Percentiles rank a stretch among this genome's conserved stretches.
phyloP scores from a whole-genome alignment of 1,139 yeast species.

The Saccharomyces pastorianus region DNA sequence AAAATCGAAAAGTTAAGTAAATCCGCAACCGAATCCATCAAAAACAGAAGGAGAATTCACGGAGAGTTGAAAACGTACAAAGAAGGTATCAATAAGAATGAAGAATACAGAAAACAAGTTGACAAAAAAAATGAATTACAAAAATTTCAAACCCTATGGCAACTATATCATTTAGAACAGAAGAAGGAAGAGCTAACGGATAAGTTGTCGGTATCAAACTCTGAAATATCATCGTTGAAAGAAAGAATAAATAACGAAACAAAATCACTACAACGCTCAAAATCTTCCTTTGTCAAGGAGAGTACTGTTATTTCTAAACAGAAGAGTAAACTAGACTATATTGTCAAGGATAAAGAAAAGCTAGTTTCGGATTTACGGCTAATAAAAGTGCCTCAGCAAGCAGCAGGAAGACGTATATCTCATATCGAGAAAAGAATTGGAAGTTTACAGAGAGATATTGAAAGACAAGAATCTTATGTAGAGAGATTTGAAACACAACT shows the following conservation, averaged over 20 bases:
- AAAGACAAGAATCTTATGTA: constrained; percentile 43
- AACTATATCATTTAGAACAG: constrained; percentile 57
- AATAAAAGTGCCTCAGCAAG: constrained; percentile 38
- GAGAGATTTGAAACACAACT: constrained; percentile 42
- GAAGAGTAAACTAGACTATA: constrained; percentile 36
- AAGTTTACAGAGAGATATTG: constrained; percentile 46
- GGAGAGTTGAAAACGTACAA: constrained; percentile 74
- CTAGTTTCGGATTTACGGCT: constrained; percentile 52
- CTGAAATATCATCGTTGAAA: constrained; percentile 32
- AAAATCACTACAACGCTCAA: constrained; percentile 24
- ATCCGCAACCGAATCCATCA: constrained; percentile 54
- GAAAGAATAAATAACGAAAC: constrained; percentile 27
- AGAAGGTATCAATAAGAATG: constrained; percentile 69
- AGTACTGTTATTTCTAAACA: constrained; percentile 39
- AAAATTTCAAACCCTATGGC: constrained; percentile 50
- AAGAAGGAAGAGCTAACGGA: constrained; percentile 34
- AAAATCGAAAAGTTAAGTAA: constrained; percentile 63
- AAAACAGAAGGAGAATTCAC: constrained; percentile 63
- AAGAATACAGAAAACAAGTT: constrained; percentile 52
- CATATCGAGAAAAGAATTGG: constrained; percentile 45
- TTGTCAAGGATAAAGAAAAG: constrained; percentile 40
- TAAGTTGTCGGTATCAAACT: constrained; percentile 29
- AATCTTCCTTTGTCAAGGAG: constrained; percentile 42
- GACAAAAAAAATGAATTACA: constrained; percentile 43
- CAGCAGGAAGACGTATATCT: constrained; percentile 36